These are phyloP conservation scores for Heliamphora pulchella DNA, from an alignment of 179 eudicot genomes.

Conservation along the genomic window DNA sequence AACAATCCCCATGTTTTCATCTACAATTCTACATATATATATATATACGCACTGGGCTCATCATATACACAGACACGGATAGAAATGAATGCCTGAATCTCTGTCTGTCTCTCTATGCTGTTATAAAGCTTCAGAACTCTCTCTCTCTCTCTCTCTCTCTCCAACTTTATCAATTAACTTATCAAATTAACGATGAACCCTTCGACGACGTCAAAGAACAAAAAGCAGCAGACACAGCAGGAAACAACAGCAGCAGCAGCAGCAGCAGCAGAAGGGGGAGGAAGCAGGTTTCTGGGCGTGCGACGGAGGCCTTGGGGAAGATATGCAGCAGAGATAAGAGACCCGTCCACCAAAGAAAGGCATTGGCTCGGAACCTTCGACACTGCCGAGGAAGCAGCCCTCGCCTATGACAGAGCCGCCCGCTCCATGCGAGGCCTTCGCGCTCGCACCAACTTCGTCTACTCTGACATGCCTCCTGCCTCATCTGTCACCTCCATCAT, in stretches of 20 bases:
- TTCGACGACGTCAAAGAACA: neutral
- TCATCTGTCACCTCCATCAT: slow-evolving; percentile 45
- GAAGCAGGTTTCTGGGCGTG: slow-evolving; percentile 40
- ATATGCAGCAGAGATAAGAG: slow-evolving; percentile 54
- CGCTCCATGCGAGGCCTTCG: slow-evolving; percentile 51
- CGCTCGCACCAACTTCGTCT: slow-evolving; percentile 53
- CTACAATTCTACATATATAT: too few relatives aligned
- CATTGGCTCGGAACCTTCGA: slow-evolving; percentile 53
- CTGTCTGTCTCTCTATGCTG: too few relatives aligned
- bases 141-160: too few relatives aligned
- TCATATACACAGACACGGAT: neutral
- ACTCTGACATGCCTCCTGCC: slow-evolving; percentile 47
- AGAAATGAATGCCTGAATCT: neutral
- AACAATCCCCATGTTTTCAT: too few relatives aligned
- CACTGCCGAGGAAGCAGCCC: slow-evolving; percentile 21
- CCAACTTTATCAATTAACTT: too few relatives aligned
- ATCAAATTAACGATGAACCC: neutral
- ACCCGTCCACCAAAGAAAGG: slow-evolving; percentile 53
- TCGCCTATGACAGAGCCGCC: slow-evolving; percentile 52
- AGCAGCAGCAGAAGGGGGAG: slow-evolving; percentile 16
- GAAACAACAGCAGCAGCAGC: neutral
- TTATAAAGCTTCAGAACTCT: too few relatives aligned
- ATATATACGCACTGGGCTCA: too few relatives aligned
- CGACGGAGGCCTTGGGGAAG: slow-evolving; percentile 57
- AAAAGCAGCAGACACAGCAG: slow-evolving; percentile 5